These are phyloP conservation scores for Kuraishia cidri DNA, from an alignment of 805 yeast species.

Conservation along the genomic window DNA sequence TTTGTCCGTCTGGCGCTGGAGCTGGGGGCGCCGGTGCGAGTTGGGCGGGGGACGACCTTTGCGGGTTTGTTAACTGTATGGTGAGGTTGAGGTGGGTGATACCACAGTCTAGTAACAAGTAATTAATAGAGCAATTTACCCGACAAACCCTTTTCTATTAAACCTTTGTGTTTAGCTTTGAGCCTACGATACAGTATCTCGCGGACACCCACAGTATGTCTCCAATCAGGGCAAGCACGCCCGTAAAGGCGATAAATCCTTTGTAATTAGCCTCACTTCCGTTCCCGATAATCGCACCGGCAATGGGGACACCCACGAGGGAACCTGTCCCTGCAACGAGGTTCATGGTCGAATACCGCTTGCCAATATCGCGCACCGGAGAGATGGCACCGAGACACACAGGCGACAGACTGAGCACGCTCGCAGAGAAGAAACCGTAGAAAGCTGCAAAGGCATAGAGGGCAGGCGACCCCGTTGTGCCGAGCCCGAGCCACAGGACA, in stretches of 20 bases:
- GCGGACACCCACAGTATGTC: not conserved
- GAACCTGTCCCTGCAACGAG: constrained; percentile 22
- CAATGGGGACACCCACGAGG: constrained; percentile 18
- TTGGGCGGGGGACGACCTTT: no score
- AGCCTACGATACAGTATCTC: constrained; percentile 1
- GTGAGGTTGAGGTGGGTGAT: no score
- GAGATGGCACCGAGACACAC: constrained; percentile 51
- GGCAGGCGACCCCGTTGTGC: constrained; percentile 23
- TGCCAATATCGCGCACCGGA: constrained; percentile 53
- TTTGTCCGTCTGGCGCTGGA: no score
- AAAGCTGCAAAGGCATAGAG: constrained; percentile 40
- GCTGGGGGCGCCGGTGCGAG: no score
- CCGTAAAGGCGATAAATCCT: constrained; percentile 26
- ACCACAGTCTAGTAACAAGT: no score
- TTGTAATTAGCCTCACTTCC: constrained; percentile 23
- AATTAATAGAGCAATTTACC: no score
- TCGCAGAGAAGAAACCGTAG: constrained; percentile 48
- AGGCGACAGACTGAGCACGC: constrained; percentile 51
- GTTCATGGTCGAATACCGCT: constrained; percentile 54
- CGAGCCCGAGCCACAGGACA: constrained; percentile 59
- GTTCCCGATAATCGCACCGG: constrained; percentile 23
- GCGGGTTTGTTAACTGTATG: no score
- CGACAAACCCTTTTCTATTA: no score
- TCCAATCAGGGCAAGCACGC: constrained; percentile 7
- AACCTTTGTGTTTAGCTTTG: not conserved